Evolutionary conservation across 2,329 filamentous ascomycete species (phyloP).

Genomic region (Diaporthe longicolla): DNA sequence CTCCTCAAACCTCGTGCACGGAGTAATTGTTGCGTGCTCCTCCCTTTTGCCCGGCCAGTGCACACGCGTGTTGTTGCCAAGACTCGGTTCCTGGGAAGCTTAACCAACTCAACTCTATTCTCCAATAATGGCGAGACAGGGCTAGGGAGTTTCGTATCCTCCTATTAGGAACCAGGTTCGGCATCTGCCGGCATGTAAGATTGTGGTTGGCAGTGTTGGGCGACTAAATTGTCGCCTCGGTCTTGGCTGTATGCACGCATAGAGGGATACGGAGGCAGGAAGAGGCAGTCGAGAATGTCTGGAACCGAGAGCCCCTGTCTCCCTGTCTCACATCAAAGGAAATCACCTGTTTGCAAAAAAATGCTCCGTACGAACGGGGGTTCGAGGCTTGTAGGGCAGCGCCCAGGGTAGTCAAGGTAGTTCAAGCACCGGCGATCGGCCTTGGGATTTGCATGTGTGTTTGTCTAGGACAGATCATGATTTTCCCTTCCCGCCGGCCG

Average conservation of each 20-base stretch:
- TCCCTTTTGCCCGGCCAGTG: neutral
- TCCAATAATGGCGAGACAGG: conserved; percentile 12
- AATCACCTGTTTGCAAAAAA: conserved; percentile 31
- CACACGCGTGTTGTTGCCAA: neutral
- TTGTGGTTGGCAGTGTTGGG: neutral
- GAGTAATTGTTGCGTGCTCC: conserved; percentile 11
- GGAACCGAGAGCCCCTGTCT: conserved; percentile 23
- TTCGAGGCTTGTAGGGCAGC: conserved; percentile 13
- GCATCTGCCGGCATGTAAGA: conserved; percentile 1
- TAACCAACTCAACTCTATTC: conserved; percentile 3
- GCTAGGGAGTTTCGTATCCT: conserved; percentile 11
- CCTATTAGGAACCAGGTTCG: neutral
- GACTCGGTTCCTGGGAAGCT: conserved; percentile 1
- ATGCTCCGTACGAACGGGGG: conserved; percentile 10
- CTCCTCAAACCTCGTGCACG: neutral
- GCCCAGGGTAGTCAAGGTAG: conserved; percentile 1
- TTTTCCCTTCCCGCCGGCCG: conserved; percentile 27
- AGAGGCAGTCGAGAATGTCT: neutral
- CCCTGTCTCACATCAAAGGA: conserved; percentile 31
- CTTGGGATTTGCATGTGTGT: conserved; percentile 27
- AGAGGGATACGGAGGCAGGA: no score
- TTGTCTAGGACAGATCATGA: conserved; percentile 28
- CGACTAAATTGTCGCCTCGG: neutral
- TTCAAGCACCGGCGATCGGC: conserved; percentile 24
- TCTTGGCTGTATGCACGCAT: neutral